Base-by-base conservation (phyloP, 306 rosid species). In the Gynostemma pentaphyllum region DNA sequence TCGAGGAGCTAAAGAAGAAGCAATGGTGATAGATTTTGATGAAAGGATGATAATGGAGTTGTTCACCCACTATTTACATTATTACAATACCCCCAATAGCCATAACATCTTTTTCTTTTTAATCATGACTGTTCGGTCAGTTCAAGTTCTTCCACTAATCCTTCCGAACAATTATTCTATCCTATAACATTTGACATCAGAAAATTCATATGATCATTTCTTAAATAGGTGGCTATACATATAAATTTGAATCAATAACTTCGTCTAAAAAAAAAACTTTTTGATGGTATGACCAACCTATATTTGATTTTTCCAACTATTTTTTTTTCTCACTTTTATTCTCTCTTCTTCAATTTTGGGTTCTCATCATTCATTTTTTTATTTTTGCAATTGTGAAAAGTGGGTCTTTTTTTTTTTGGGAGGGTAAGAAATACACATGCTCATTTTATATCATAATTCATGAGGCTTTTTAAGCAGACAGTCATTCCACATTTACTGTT, bases 401-500 rank as follows among this genome's bases (percentile, higher is more conserved):
- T 52, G 12, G 19, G 5, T 24, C 26, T 16, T 26, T 12, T 53
- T 52, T 52, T 14, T 5, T 26, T 26, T 12, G 60, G 55, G 29
- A 6, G 51, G 59, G 59, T 18, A 24, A 27, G 60, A 52, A 27
- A 0, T 27, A 53, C 40, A 27, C 22, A 28, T 16, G 42, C 15
- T 55, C 5, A 44, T 1, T 59, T 55, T 59, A 16, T 22, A 59
- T 22, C 1, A 59, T 29, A n/a, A n/a, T n/a, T n/a, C n/a, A n/a
- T n/a, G n/a, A 37, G 39, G 65, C 66, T 73, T 66, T 64, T 37
- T 56, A n/a, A 30, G 80, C 79, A 64, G 83, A 83, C 86, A 78
- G 85, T 74, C 83, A 76, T 85, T 82, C 82, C 79, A 74, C 82
- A 68, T 68, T 76, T 62, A 60, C 80, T 74, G 74, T 78, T 82